These are phyloP conservation scores for Tripterygium wilfordii DNA, from an alignment of 177 flowering plant genomes.

Conservation along the genomic window DNA sequence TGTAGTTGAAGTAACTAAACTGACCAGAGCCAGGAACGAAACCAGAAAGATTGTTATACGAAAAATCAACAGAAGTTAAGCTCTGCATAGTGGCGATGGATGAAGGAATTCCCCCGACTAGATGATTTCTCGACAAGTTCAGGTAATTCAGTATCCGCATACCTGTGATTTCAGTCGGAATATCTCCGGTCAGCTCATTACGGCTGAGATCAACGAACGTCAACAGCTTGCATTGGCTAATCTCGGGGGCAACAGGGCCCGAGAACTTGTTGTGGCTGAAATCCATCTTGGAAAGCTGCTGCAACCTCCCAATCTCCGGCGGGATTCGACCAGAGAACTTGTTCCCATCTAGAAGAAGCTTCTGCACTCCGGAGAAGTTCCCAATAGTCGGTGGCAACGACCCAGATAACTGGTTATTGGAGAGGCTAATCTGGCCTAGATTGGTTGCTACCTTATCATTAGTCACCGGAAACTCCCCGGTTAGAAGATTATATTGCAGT, in stretches of 20 bases:
- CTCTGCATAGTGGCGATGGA: conserved; percentile 77
- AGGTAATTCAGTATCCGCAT: conserved; percentile 82
- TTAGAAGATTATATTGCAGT: conserved; percentile 62
- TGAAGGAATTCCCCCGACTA: conserved; percentile 65
- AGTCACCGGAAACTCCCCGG: conserved; percentile 57
- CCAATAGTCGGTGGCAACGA: conserved; percentile 62
- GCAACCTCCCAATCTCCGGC: conserved; percentile 56
- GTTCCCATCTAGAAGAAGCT: conserved; percentile 82
- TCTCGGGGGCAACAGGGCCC: conserved; percentile 61
- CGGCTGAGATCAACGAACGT: conserved; percentile 80
- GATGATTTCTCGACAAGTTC: conserved; percentile 75
- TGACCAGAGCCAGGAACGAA: conserved; percentile 87
- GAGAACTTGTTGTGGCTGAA: conserved; percentile 69
- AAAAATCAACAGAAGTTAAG: conserved; percentile 83
- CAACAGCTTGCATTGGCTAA: conserved; percentile 69
- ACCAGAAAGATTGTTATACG: conserved; percentile 84
- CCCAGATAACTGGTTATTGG: conserved; percentile 73
- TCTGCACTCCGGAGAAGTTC: conserved; percentile 74
- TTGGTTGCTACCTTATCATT: conserved; percentile 19
- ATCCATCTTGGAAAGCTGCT: conserved; percentile 87
- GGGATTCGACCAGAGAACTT: conserved; percentile 75
- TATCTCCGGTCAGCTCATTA: conserved; percentile 69
- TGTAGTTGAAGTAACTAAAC: conserved; percentile 86
- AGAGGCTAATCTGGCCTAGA: conserved; percentile 71
- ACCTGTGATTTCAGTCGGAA: conserved; percentile 66